Conservation (phyloP, 73 alveolate genomes). For the Uronychia binucleata region DNA sequence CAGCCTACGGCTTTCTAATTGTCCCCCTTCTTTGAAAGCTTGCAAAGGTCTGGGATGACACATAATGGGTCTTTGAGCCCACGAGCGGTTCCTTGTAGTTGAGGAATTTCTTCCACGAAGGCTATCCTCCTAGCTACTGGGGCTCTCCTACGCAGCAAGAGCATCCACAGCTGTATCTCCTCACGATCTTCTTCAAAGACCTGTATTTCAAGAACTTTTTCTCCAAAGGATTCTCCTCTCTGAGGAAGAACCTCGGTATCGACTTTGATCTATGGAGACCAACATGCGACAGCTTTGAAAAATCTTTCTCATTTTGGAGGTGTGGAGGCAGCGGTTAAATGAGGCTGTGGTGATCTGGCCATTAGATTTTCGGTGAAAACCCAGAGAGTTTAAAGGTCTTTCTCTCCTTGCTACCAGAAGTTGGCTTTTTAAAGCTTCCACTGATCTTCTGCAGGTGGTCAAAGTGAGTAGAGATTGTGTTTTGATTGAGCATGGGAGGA, state of each 20-base stretch:
- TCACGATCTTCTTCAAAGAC: background rate
- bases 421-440: no score
- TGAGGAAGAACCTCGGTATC: background rate
- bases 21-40: no score
- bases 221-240: background rate
- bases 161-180: background rate
- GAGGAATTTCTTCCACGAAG: background rate
- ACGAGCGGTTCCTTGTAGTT: no score
- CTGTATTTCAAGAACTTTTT: background rate
- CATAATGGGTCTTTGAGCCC: background rate
- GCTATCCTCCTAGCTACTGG: background rate
- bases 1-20: no score
- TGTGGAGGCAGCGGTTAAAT: background rate
- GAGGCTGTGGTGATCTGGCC: no score
- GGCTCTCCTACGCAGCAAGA: background rate
- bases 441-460: no score
- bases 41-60: background rate
- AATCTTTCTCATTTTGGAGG: background rate
- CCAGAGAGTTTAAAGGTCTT: no score
- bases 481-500: no score
- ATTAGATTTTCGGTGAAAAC: no score
- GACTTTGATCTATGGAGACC: background rate
- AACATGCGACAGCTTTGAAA: background rate
- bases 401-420: no score
- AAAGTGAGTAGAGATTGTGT: no score